Evolutionary conservation across 208 protist species (phyloP), one percentile per base, ranked within the genome.

Genomic region (Tetramitus jugosus): DNA sequence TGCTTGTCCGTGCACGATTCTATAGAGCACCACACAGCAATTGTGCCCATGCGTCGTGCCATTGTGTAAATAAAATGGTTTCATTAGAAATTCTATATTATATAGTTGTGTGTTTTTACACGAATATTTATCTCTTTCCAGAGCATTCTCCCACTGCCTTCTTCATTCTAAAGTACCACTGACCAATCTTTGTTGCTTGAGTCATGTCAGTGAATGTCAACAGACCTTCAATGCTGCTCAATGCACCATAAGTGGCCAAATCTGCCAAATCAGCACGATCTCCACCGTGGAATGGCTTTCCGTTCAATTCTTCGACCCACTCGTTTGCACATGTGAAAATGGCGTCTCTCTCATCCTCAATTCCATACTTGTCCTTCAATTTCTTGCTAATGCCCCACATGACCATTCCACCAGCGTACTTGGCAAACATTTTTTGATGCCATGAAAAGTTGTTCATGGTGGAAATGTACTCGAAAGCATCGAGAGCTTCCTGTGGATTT

Each of bases 401-500:
- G 6, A 43, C 37, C 13, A 74, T 29, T 14, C 42, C 31, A 17
- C 67, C 67, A 39, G 31, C 67, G 14, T 74, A 53, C 35, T 42
- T 26, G 53, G 17, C 67, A 4, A 29, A 20, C 39, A 43, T 20
- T 37, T 74, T 74, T 53, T 74, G 67, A 2, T 6, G 49, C 65
- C 65, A 71, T 33, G n/a, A 10, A 49, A 71, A 71, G 20, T 29
- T 29, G 17, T 71, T 71, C 35, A 49, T 17, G 4, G 43, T 29
- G 3, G 74, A 71, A 67, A 77, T 77, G 23, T 77, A 77, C 37
- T 77, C 46, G 52, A 77, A 69, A 23, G 74, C 60, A 26, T 77
- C 74, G 33, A 33, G 4, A 8, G 74, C 74, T 39, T 77, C 74
- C 37, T 33, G 23, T 40, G 35, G 17, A 33, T 3, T 61, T 56